Evolutionary conservation across 2,329 filamentous ascomycete genomes (phyloP).

Genomic region (Fusarium luffae): DNA sequence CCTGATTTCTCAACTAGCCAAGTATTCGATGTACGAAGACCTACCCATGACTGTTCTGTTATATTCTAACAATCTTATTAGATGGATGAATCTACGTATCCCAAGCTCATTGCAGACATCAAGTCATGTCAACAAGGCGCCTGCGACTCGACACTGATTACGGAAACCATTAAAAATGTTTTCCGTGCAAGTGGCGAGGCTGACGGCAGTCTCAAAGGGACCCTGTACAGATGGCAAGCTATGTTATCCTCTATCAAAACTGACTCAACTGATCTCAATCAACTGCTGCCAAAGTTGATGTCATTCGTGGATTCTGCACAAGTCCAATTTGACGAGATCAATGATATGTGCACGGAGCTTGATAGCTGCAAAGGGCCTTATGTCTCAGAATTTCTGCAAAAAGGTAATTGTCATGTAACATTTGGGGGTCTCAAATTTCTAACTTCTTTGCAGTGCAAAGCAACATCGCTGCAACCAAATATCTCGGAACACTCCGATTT

Average conservation of each 20-base stretch:
- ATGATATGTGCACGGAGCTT: neutral
- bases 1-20: accelerated
- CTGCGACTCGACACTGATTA: neutral
- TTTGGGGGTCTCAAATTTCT: too few species aligned
- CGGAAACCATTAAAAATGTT: neutral
- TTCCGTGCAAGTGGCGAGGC: neutral
- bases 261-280: accelerated
- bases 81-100: neutral
- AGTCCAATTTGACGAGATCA: neutral
- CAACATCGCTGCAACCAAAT: neutral
- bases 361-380: neutral
- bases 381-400: neutral
- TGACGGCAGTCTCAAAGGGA: accelerated
- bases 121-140: neutral
- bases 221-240: neutral
- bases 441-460: neutral
- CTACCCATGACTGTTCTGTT: too few species aligned
- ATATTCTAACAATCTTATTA: too few species aligned
- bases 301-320: neutral
- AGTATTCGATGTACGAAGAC: neutral
- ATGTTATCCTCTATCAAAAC: neutral
- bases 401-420: too few species aligned
- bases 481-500: neutral
- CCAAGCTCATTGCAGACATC: neutral
- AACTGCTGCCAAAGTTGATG: neutral